Evolutionary conservation across 2,329 filamentous ascomycete species (phyloP).

Genomic region (Myriosclerotinia duriaeana): DNA sequence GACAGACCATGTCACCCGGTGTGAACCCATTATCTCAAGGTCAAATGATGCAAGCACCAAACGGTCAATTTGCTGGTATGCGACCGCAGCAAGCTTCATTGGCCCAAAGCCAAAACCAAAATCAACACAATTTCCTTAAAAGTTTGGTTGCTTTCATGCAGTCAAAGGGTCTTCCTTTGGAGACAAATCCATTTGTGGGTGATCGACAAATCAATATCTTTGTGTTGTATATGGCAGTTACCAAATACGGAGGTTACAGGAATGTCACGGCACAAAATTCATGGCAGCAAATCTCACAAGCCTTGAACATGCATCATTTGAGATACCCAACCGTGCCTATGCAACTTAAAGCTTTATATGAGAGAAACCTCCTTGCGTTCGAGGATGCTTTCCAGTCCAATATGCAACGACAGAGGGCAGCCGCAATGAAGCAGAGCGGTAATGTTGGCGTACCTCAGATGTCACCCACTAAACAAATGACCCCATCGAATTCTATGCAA

Average conservation of each 20-base stretch:
- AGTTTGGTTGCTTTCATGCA: conserved; percentile 77
- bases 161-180: conserved; percentile 69
- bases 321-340: conserved; percentile 66
- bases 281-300: conserved; percentile 72
- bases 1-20: conserved; percentile 47
- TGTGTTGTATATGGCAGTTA: conserved; percentile 74
- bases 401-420: conserved; percentile 48
- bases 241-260: conserved; percentile 75
- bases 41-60: conserved; percentile 57
- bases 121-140: conserved; percentile 71
- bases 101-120: conserved; percentile 45
- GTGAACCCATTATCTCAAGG: conserved; percentile 38
- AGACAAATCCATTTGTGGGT: conserved; percentile 70
- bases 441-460: conserved; percentile 45
- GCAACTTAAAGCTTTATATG: conserved; percentile 72
- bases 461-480: conserved; percentile 44
- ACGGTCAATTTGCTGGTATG: conserved; percentile 56
- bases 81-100: conserved; percentile 52
- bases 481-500: conserved; percentile 49
- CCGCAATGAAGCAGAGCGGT: conserved; percentile 36
- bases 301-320: conserved; percentile 59
- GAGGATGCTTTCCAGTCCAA: conserved; percentile 66
- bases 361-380: conserved; percentile 72
- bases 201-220: conserved; percentile 74
- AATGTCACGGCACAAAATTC: conserved; percentile 66